Percentiles rank a stretch among this genome's conserved stretches.
Evolutionary conservation across 202 grass and related monocot genomes (phyloP).

Genomic region (Thinopyrum obtusiflorum): DNA sequence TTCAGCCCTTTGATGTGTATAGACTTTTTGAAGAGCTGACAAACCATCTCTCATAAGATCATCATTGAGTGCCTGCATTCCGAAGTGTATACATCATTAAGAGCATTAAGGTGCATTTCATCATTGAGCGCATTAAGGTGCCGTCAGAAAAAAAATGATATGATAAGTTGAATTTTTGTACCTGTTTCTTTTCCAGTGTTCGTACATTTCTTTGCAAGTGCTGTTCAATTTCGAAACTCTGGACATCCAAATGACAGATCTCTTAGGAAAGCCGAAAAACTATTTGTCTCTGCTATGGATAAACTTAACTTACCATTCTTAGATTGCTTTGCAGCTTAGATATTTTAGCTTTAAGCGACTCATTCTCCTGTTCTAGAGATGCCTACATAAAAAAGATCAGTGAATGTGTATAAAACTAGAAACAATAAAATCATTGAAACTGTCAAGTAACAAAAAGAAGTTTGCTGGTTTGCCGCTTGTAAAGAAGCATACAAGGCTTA

Average conservation of each 20-base stretch:
- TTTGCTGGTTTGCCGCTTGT: background rate
- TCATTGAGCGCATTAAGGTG: slow-evolving; percentile 7
- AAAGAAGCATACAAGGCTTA: background rate
- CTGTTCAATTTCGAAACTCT: slow-evolving; percentile 90
- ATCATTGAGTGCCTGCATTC: slow-evolving; percentile 59
- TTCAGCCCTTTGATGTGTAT: slow-evolving; percentile 49
- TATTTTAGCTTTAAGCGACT: slow-evolving; percentile 75
- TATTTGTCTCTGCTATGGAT: background rate
- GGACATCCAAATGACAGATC: slow-evolving; percentile 30
- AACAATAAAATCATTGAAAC: background rate
- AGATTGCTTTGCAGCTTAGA: slow-evolving; percentile 92
- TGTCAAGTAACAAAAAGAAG: background rate
- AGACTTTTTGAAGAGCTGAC: slow-evolving; percentile 46
- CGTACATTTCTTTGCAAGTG: slow-evolving; percentile 76
- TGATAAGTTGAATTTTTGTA: slow-evolving; percentile 22
- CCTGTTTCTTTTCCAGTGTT: slow-evolving; percentile 74
- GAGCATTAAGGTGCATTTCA: slow-evolving; percentile 10
- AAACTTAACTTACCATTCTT: slow-evolving; percentile 71
- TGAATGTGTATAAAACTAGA: background rate
- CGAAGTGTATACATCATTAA: slow-evolving; percentile 14
- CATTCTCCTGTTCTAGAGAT: slow-evolving; percentile 77
- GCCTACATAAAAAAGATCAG: slow-evolving; percentile 44
- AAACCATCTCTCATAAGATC: slow-evolving; percentile 54
- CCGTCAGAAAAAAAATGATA: slow-evolving; percentile 12
- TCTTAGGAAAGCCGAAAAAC: slow-evolving; percentile 27